phyloP scores from a whole-genome alignment of 371 early-diverging fungal species.

The Mortierella sp. region DNA sequence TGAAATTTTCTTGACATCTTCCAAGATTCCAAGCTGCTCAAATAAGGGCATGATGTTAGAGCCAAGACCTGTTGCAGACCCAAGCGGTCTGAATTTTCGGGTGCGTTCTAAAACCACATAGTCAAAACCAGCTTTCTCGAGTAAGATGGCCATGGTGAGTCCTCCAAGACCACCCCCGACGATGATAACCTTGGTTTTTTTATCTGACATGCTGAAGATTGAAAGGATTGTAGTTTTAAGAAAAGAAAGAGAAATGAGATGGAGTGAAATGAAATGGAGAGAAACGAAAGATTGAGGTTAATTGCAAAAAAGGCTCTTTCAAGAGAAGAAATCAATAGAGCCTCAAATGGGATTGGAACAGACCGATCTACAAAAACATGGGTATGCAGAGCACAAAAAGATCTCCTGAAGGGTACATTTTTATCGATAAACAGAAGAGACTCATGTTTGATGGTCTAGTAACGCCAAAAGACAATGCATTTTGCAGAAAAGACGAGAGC shows the following conservation, averaged over 20 bases:
- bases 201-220: not conserved
- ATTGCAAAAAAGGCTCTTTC: too few species aligned
- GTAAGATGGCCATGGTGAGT: conserved; percentile 2
- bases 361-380: too few species aligned
- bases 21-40: conserved; percentile 32
- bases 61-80: conserved; percentile 23
- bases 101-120: not conserved
- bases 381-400: too few species aligned
- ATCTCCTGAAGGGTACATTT: too few species aligned
- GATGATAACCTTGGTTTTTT: conserved; percentile 7
- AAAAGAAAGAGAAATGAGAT: not conserved
- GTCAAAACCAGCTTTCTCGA: not conserved
- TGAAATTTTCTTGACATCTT: conserved; percentile 16
- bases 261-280: not conserved
- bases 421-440: too few species aligned
- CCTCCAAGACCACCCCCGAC: conserved; percentile 13
- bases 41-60: conserved; percentile 25
- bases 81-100: not conserved
- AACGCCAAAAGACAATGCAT: too few species aligned
- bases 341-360: too few species aligned
- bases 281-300: too few species aligned
- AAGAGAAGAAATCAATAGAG: too few species aligned
- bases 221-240: too few species aligned
- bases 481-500: too few species aligned
- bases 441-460: too few species aligned